phyloP scores from a whole-genome alignment of 1,139 yeast species.

The Groenewaldozyma sp. region DNA sequence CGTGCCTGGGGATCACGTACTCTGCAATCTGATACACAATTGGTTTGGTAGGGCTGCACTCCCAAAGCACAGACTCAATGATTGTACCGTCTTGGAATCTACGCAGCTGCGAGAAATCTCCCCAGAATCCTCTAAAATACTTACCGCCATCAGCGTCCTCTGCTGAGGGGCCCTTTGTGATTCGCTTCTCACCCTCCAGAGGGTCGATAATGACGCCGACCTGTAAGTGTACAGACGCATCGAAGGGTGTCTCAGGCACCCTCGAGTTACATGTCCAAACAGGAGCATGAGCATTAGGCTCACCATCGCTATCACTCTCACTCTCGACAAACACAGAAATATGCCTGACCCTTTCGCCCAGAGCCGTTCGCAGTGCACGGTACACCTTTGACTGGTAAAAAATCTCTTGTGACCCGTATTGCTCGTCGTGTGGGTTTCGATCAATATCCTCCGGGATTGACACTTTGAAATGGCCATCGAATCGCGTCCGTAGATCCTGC shows the following conservation, averaged over 20 bases:
- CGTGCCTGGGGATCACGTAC: conserved; percentile 54
- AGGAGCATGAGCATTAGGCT: conserved; percentile 9
- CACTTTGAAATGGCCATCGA: conserved; percentile 53
- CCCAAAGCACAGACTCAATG: conserved; percentile 85
- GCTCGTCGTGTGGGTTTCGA: conserved; percentile 37
- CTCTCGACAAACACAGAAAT: conserved; percentile 35
- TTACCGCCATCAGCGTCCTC: conserved; percentile 50
- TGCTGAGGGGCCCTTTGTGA: conserved; percentile 74
- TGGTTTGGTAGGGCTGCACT: conserved; percentile 41
- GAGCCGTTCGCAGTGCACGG: conserved; percentile 50
- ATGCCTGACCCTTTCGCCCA: conserved; percentile 54
- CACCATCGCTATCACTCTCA: conserved; percentile 2
- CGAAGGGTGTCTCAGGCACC: conserved; percentile 32
- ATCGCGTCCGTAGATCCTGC: conserved; percentile 46
- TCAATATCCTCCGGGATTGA: conserved; percentile 19
- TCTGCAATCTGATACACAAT: conserved; percentile 57
- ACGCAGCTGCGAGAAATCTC: conserved; percentile 72
- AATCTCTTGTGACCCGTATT: conserved; percentile 62
- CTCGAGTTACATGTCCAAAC: conserved; percentile 46
- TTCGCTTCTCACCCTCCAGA: conserved; percentile 65
- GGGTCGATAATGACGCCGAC: conserved; percentile 68
- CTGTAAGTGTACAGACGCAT: conserved; percentile 10
- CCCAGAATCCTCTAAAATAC: conserved; percentile 83
- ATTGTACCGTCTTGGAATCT: conserved; percentile 81
- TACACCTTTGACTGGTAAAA: conserved; percentile 53